Base-by-base conservation (phyloP, 2,329 filamentous ascomycete species). In the Colletotrichum ledebouriae region DNA sequence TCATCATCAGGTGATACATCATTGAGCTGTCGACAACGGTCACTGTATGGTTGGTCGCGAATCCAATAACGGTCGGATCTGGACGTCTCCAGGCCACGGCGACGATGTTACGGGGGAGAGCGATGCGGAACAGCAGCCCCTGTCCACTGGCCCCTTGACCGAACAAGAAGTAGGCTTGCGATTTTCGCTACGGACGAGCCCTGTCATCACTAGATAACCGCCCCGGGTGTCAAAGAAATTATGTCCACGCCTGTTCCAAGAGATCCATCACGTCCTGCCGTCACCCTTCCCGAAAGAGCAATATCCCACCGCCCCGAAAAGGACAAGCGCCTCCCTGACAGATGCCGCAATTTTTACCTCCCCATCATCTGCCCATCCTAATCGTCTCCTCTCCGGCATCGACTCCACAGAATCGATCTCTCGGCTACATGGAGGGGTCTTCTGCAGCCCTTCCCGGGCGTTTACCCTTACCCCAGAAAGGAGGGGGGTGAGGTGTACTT, bases 401-500 rank as follows among this genome's bases (percentile, higher is more conserved):
- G 7, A 37, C 58, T 59, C 50, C 55, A 58, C 66, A 9, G 25
- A 42, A n/a, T 57, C 59, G 29, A 34, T 55, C 56, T 58, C n/a
- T 58, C 33, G 34, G 41, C 50, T 42, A 37, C n/a, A 15, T 17
- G 29, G 22, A 22, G 29, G 22, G 62, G 61, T 57, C 72, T 73
- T 72, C 74, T 76, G 74, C 74, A 76, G 73, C 71, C 44, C 29
- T 73, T 2, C 72, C 73, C 11, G 39, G 74, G 70, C 74, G 70
- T 73, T 75, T 75, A 72, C 73, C 71, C 70, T 56, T 55, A 13
- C 34, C 52, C 64, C 49, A 67, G 71, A 63, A 70, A 71, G 72
- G 71, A 71, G 73, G 74, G 73, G 60, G 65, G 78, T 78, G 41
- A 42, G 80, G 81, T 79, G 81, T 85, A 81, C 80, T 80, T 83